Conservation (phyloP, 2,329 filamentous ascomycete genomes). For the Curvularia lunata region DNA sequence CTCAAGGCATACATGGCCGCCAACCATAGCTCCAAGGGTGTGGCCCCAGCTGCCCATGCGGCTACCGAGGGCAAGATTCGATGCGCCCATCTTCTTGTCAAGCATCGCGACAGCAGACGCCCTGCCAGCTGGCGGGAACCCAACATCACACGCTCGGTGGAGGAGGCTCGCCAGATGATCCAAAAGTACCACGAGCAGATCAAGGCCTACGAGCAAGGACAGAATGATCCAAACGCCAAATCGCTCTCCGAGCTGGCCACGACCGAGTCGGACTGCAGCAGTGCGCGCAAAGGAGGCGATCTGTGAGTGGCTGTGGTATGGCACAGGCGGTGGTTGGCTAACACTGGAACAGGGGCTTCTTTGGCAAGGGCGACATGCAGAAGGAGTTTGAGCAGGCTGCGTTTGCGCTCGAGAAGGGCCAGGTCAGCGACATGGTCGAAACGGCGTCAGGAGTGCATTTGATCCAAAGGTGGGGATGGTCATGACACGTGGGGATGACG, state of each 20-base stretch:
- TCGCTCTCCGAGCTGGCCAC: conserved; percentile 81
- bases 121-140: conserved; percentile 93
- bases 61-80: conserved; percentile 78
- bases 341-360: conserved; percentile 70
- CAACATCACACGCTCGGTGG: conserved; percentile 85
- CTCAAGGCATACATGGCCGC: conserved; percentile 93
- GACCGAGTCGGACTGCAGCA: conserved; percentile 94
- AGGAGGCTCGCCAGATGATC: conserved; percentile 82
- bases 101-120: conserved; percentile 86
- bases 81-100: conserved; percentile 89
- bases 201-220: conserved; percentile 65
- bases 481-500: not conserved
- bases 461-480: conserved; percentile 75
- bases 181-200: conserved; percentile 78
- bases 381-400: conserved; percentile 97
- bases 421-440: conserved; percentile 86
- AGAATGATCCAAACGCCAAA: conserved; percentile 22
- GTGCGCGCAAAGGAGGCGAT: conserved; percentile 90
- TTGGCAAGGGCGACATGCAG: conserved; percentile 95
- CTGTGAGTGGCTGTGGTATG: conserved; percentile 61
- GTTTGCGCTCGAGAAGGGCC: conserved; percentile 84
- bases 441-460: conserved; percentile 94
- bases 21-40: conserved; percentile 71
- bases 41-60: conserved; percentile 48
- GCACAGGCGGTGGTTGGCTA: not conserved